phyloP scores from a whole-genome alignment of 2,329 filamentous ascomycete species.

The Penicillium sp. region DNA sequence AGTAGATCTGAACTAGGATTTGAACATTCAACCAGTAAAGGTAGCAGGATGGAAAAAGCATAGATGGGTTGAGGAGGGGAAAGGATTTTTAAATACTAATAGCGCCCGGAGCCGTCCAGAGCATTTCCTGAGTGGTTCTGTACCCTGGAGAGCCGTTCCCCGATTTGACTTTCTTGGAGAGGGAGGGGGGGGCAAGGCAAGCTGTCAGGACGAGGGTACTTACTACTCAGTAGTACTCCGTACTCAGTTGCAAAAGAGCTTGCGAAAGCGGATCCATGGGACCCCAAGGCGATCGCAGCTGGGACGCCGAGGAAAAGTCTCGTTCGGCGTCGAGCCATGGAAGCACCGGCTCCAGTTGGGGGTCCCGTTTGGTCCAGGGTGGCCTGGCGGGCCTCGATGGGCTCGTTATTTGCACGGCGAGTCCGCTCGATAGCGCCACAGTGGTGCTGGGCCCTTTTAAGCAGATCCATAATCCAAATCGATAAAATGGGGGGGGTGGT shows the following conservation, averaged over 20 bases:
- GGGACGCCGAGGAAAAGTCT: constrained; percentile 25
- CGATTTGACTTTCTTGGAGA: constrained; percentile 5
- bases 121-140: neutral
- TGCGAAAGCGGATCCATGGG: constrained; percentile 23
- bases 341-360: constrained; percentile 2
- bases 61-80: constrained; percentile 2
- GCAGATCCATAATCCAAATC: neutral
- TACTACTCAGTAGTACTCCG: too few species aligned
- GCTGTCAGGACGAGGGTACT: constrained; percentile 16
- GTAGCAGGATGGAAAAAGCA: neutral
- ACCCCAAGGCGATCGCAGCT: constrained; percentile 23
- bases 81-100: constrained; percentile 14
- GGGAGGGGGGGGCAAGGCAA: constrained; percentile 10
- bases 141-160: constrained; percentile 2
- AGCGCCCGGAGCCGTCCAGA: neutral
- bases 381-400: constrained; percentile 6
- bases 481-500: neutral
- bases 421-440: constrained; percentile 22
- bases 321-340: constrained; percentile 17
- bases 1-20: neutral
- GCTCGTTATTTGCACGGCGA: constrained; percentile 13
- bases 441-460: neutral
- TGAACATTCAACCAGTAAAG: neutral
- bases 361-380: neutral
- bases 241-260: constrained; percentile 2